Conservation (phyloP, 148 eudicot genomes). For the Rhododendron williamsianum region DNA sequence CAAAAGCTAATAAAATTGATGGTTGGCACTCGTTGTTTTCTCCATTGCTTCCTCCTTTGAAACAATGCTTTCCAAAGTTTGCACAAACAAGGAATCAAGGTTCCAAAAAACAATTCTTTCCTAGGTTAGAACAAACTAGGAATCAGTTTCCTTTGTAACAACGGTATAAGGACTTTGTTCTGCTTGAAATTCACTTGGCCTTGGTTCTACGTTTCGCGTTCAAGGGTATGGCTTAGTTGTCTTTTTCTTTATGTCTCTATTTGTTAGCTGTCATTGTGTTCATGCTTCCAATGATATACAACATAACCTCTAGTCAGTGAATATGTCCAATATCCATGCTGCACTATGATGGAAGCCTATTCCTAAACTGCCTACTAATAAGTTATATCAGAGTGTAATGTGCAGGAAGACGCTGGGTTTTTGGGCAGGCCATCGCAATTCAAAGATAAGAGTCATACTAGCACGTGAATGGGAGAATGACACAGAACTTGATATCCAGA, state of each 20-base stretch:
- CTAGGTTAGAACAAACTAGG: background rate
- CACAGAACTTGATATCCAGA: conserved; percentile 4
- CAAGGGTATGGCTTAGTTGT: background rate
- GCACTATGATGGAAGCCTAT: background rate
- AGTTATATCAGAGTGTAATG: background rate
- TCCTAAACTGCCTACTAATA: background rate
- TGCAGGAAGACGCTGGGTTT: background rate
- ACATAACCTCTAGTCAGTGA: background rate
- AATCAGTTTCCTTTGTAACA: background rate
- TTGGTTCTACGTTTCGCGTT: background rate
- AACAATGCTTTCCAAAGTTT: background rate
- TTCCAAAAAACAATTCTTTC: background rate
- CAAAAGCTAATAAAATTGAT: background rate
- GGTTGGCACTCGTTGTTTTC: background rate
- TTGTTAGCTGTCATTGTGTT: background rate
- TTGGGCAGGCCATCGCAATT: conserved; percentile 1
- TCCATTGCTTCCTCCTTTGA: background rate
- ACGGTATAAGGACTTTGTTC: background rate
- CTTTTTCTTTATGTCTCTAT: background rate
- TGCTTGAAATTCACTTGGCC: background rate
- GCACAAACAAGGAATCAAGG: background rate
- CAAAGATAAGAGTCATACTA: background rate
- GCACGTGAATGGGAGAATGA: background rate
- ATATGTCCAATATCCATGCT: background rate
- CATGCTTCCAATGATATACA: background rate